A percentile compares a stretch with the other conserved stretches of the same genome.
Evolutionary conservation across 345 rosid genomes (phyloP).

Genomic region (Xanthoceras sorbifolium): DNA sequence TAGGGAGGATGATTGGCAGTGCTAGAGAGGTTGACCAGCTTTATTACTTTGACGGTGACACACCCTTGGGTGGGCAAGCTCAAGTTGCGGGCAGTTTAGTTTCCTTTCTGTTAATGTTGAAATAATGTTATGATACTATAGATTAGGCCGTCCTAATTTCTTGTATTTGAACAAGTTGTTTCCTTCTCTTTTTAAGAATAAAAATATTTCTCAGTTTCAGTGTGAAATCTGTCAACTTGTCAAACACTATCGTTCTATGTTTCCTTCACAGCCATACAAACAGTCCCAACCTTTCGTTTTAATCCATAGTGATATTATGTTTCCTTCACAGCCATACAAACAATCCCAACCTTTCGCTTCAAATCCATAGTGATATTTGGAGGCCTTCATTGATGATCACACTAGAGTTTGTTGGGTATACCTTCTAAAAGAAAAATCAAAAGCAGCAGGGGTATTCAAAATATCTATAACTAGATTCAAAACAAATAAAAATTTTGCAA

Average conservation of each 20-base stretch:
- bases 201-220: not conserved
- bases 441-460: not conserved
- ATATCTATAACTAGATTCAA: not conserved
- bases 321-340: no score
- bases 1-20: not conserved
- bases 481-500: not conserved
- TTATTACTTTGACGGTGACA: not conserved
- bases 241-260: no score
- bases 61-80: not conserved
- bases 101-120: not conserved
- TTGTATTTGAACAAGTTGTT: not conserved
- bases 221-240: not conserved
- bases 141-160: not conserved
- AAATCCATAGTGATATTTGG: constrained; percentile 9
- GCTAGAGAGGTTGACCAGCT: not conserved
- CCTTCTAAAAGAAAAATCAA: constrained; percentile 6
- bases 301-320: constrained; percentile 9
- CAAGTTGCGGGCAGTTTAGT: not conserved
- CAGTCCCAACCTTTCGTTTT: not conserved
- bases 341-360: not conserved
- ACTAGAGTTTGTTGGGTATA: not conserved
- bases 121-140: not conserved
- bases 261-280: no score
- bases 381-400: not conserved
- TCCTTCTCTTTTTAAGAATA: not conserved